phyloP scores from a whole-genome alignment of 1,139 yeast genomes.

The Saccharomyces hybrid region DNA sequence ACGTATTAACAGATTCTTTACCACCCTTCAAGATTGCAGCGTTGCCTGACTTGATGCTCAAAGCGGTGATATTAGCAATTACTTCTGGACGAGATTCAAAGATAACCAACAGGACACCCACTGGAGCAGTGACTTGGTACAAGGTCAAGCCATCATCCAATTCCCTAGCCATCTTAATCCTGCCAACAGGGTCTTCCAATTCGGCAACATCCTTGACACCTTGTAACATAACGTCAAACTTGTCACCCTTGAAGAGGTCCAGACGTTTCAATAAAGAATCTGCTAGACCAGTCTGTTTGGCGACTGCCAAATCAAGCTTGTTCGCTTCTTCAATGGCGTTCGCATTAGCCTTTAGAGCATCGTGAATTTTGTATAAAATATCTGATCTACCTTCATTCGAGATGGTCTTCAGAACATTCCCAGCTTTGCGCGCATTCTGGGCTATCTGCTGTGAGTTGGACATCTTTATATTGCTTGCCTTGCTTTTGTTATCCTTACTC shows the following conservation, averaged over 20 bases:
- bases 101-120: conserved; percentile 86
- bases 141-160: conserved; percentile 82
- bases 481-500: background rate
- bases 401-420: conserved; percentile 71
- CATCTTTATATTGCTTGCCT: conserved; percentile 10
- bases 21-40: conserved; percentile 98
- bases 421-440: conserved; percentile 66
- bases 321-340: conserved; percentile 65
- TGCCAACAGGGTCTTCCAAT: conserved; percentile 86
- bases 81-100: conserved; percentile 98
- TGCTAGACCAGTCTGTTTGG: conserved; percentile 50
- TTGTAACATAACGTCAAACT: conserved; percentile 87
- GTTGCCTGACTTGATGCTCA: conserved; percentile 92
- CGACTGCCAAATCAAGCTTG: conserved; percentile 62
- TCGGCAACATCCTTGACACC: conserved; percentile 89
- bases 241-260: conserved; percentile 73
- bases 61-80: conserved; percentile 92
- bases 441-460: conserved; percentile 68
- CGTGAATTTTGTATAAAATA: conserved; percentile 67
- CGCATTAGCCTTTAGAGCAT: conserved; percentile 52
- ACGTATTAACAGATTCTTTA: conserved; percentile 80
- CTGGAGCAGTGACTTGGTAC: conserved; percentile 82
- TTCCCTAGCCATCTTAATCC: conserved; percentile 69
- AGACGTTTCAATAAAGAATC: conserved; percentile 71
- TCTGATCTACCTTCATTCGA: conserved; percentile 63